A percentile compares a stretch with the other conserved stretches of the same genome.
These are phyloP conservation scores for Meyerozyma elateridarum DNA, from an alignment of 1,139 yeast species.

Conservation along the genomic window DNA sequence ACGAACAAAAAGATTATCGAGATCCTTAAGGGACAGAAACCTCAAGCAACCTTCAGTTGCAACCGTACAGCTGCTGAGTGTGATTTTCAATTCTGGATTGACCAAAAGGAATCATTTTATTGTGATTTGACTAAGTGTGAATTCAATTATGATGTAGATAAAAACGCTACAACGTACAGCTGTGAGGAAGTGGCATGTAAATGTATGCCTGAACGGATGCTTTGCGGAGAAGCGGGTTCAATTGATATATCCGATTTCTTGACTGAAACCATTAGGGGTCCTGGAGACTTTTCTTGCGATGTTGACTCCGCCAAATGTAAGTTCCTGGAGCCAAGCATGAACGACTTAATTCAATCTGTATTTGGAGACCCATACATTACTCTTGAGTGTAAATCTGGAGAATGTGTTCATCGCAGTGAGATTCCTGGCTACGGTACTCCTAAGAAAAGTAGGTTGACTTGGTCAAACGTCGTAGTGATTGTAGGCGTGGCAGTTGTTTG, in stretches of 20 bases:
- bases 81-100: constrained; percentile 96
- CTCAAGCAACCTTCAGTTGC: constrained; percentile 92
- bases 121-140: constrained; percentile 75
- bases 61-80: constrained; percentile 62
- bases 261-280: constrained; percentile 85
- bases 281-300: constrained; percentile 88
- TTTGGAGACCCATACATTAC: constrained; percentile 92
- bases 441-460: constrained; percentile 46
- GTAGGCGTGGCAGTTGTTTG: constrained; percentile 45
- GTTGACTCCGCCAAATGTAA: constrained; percentile 54
- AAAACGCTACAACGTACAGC: constrained; percentile 68
- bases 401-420: constrained; percentile 87
- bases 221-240: constrained; percentile 91
- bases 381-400: constrained; percentile 75
- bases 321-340: constrained; percentile 95
- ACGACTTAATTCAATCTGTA: constrained; percentile 79
- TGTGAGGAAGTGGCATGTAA: constrained; percentile 77
- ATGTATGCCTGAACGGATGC: constrained; percentile 87
- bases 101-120: constrained; percentile 79
- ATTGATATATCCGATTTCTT: constrained; percentile 92
- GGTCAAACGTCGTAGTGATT: constrained; percentile 47
- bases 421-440: constrained; percentile 86
- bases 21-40: constrained; percentile 72
- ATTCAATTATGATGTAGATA: constrained; percentile 57
- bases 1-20: constrained; percentile 82